Conservation (phyloP, 2,329 filamentous ascomycete species). For the Paecilomyces sp. region DNA sequence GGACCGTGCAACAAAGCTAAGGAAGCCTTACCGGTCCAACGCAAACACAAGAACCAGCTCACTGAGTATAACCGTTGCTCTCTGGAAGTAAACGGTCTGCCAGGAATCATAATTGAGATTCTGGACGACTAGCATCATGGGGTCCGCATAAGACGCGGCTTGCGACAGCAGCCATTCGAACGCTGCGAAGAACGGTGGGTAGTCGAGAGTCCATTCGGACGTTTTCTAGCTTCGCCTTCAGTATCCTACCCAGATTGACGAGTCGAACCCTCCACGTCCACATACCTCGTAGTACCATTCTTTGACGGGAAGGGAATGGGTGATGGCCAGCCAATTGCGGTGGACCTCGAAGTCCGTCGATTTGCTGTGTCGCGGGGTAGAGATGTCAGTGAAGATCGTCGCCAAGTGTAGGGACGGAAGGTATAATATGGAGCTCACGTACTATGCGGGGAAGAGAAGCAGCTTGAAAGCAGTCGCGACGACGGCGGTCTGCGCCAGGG, state of each 20-base stretch:
- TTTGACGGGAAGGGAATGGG: constrained; percentile 75
- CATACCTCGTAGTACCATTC: constrained; percentile 90
- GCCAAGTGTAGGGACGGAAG: neutral
- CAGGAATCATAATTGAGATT: constrained; percentile 84
- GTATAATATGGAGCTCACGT: constrained; percentile 34
- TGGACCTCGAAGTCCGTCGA: constrained; percentile 99
- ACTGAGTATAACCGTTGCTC: constrained; percentile 75
- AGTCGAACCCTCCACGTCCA: constrained; percentile 5
- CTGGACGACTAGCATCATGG: constrained; percentile 71
- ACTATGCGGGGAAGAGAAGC: constrained; percentile 92
- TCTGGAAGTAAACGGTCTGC: constrained; percentile 91
- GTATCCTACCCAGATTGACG: constrained; percentile 1
- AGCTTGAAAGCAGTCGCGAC: constrained; percentile 85
- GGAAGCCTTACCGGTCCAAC: constrained; percentile 57
- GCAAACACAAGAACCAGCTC: constrained; percentile 81
- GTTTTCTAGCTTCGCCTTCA: constrained; percentile 54
- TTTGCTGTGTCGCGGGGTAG: constrained; percentile 55
- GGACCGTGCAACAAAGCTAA: neutral
- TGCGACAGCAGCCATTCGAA: constrained; percentile 93
- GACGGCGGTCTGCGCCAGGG: constrained; percentile 80
- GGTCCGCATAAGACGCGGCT: constrained; percentile 67
- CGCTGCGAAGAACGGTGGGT: constrained; percentile 94
- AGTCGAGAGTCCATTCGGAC: constrained; percentile 99
- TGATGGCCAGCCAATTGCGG: constrained; percentile 96
- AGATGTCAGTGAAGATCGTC: constrained; percentile 4